These are phyloP conservation scores for Lentinus brumalis DNA, from an alignment of 768 basidiomycete species.

Conservation along the genomic window DNA sequence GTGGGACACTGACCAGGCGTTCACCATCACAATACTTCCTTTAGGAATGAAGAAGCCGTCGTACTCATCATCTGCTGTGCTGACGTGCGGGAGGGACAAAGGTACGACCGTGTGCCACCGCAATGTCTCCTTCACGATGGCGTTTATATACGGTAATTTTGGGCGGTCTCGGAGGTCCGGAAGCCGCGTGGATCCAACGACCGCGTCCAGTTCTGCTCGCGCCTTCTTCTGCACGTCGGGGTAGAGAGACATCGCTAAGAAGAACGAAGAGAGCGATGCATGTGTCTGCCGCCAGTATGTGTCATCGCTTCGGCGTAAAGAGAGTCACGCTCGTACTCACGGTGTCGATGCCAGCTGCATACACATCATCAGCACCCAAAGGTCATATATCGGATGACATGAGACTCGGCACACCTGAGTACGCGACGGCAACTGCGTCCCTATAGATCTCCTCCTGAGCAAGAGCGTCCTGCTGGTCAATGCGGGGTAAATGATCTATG, in stretches of 20 bases:
- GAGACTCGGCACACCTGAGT: not conserved
- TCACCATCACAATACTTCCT: slow-evolving; percentile 23
- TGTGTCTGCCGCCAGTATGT: slow-evolving; percentile 20
- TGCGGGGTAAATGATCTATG: not conserved
- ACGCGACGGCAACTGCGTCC: not conserved
- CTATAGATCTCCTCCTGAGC: not conserved
- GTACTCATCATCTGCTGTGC: slow-evolving; percentile 29
- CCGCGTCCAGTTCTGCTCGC: slow-evolving; percentile 30
- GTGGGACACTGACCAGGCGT: slow-evolving; percentile 9
- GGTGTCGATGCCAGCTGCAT: not conserved
- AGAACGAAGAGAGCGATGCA: slow-evolving; percentile 32
- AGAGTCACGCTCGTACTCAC: not conserved
- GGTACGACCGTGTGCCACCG: slow-evolving; percentile 38
- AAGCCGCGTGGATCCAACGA: slow-evolving; percentile 25
- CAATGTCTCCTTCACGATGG: slow-evolving; percentile 25
- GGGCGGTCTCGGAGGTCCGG: slow-evolving; percentile 25
- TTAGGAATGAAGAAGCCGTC: slow-evolving; percentile 29
- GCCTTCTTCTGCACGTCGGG: slow-evolving; percentile 30
- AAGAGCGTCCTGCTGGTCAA: not conserved
- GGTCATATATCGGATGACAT: not conserved
- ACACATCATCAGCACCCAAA: not conserved
- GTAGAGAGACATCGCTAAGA: slow-evolving; percentile 39
- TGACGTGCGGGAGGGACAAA: slow-evolving; percentile 25
- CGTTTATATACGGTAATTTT: slow-evolving; percentile 25
- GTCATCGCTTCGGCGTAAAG: not conserved